phyloP scores from a whole-genome alignment of 78 protist species.

The Polysphondylium violaceum region DNA sequence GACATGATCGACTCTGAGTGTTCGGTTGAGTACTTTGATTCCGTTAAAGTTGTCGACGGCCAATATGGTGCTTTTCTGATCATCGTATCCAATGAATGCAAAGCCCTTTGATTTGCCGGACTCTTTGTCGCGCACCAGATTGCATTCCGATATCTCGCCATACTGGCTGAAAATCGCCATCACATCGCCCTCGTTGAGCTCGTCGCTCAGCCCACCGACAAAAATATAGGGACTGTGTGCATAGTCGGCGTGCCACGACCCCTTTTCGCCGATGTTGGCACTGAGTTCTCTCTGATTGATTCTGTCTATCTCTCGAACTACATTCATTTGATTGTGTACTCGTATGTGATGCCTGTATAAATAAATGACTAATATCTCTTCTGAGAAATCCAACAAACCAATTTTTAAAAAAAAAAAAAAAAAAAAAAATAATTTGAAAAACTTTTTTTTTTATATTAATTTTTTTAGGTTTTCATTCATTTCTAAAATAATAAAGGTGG shows the following conservation, averaged over 20 bases:
- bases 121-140: conserved; percentile 90
- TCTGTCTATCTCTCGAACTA: conserved; percentile 70
- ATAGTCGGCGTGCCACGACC: conserved; percentile 90
- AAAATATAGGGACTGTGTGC: conserved; percentile 43
- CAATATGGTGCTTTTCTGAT: conserved; percentile 91
- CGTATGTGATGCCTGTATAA: too few species aligned
- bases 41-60: conserved; percentile 98
- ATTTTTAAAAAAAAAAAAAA: too few species aligned
- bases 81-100: conserved; percentile 92
- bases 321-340: too few species aligned
- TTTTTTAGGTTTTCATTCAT: too few species aligned
- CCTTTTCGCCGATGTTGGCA: conserved; percentile 25
- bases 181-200: conserved; percentile 87
- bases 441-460: too few species aligned
- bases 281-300: conserved; percentile 65
- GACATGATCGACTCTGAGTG: conserved; percentile 82
- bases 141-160: conserved; percentile 86
- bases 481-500: too few species aligned
- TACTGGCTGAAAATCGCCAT: conserved; percentile 88
- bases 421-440: too few species aligned
- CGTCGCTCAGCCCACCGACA: conserved; percentile 66
- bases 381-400: too few species aligned
- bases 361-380: too few species aligned
- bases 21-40: conserved; percentile 41
- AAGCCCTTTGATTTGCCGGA: conserved; percentile 95